These are phyloP conservation scores for Paramecium caudatum DNA, from an alignment of 73 alveolate species.

Conservation along the genomic window DNA sequence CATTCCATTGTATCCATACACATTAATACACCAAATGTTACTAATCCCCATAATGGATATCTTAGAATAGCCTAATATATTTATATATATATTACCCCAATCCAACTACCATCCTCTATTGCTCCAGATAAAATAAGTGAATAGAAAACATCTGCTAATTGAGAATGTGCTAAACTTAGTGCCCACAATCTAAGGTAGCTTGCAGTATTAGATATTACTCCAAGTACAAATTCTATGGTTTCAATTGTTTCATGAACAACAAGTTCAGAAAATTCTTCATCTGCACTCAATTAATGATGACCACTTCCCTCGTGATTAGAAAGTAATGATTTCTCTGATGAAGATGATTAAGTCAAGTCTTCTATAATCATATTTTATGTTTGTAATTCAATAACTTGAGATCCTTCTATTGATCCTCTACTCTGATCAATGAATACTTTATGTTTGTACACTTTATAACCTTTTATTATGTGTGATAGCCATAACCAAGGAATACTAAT, in stretches of 20 bases:
- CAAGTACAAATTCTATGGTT: slow-evolving; percentile 92
- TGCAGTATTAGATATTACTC: slow-evolving; percentile 95
- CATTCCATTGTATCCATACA: slow-evolving; percentile 98
- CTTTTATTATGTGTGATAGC: slow-evolving; percentile 72
- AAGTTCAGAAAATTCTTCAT: slow-evolving; percentile 88
- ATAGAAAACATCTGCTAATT: slow-evolving; percentile 84
- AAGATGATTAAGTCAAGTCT: neutral
- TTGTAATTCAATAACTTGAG: slow-evolving; percentile 27
- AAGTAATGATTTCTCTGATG: neutral
- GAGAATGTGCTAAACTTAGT: slow-evolving; percentile 85
- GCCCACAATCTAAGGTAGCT: slow-evolving; percentile 97
- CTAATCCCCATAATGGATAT: slow-evolving; percentile 82
- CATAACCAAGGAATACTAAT: slow-evolving; percentile 89
- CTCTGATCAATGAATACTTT: slow-evolving; percentile 74
- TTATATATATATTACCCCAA: slow-evolving; percentile 73
- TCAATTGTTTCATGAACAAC: slow-evolving; percentile 92
- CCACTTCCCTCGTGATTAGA: neutral
- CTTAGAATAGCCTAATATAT: slow-evolving; percentile 88
- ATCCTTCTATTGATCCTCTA: neutral
- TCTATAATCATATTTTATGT: neutral
- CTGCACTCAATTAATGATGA: slow-evolving; percentile 77
- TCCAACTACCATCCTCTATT: slow-evolving; percentile 75
- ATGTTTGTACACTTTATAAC: neutral
- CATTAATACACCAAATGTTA: slow-evolving; percentile 90
- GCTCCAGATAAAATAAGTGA: slow-evolving; percentile 77